Percentiles rank a stretch among this genome's conserved stretches.
These are phyloP conservation scores for Cylindrodendrum hubeiense DNA, from an alignment of 2,329 filamentous ascomycete species.

Conservation along the genomic window DNA sequence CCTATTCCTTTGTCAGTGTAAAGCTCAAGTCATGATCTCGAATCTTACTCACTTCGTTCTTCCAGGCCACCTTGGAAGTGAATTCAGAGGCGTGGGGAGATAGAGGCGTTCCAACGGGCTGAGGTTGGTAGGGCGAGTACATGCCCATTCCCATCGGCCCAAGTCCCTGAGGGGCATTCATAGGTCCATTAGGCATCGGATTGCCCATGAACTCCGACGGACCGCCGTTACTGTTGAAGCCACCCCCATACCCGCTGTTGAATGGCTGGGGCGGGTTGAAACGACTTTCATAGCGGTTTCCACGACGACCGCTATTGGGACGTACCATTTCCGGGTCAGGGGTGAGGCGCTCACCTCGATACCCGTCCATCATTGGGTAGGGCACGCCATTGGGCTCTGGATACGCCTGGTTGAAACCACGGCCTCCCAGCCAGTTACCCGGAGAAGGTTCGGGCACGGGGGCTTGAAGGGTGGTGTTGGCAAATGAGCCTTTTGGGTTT, in stretches of 20 bases:
- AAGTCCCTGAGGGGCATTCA: slow-evolving; percentile 51
- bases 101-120: slow-evolving; percentile 73
- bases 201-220: slow-evolving; percentile 54
- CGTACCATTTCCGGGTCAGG: slow-evolving; percentile 64
- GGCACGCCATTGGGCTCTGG: slow-evolving; percentile 52
- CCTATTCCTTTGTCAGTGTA: slow-evolving; percentile 50
- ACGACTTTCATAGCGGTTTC: slow-evolving; percentile 61
- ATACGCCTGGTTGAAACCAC: slow-evolving; percentile 54
- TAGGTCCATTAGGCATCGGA: slow-evolving; percentile 49
- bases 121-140: slow-evolving; percentile 65
- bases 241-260: slow-evolving; percentile 51
- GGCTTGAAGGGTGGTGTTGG: slow-evolving; percentile 49
- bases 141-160: slow-evolving; percentile 55
- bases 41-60: slow-evolving; percentile 61
- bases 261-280: slow-evolving; percentile 52
- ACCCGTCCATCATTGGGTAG: slow-evolving; percentile 54
- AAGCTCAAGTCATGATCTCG: background rate
- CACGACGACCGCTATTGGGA: slow-evolving; percentile 57
- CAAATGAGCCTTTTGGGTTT: slow-evolving; percentile 58
- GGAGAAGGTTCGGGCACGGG: slow-evolving; percentile 52
- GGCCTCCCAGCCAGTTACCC: slow-evolving; percentile 60
- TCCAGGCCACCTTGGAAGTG: slow-evolving; percentile 69
- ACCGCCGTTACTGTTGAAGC: slow-evolving; percentile 48
- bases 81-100: slow-evolving; percentile 83
- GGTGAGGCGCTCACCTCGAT: slow-evolving; percentile 60